Conservation (phyloP, 164 flowering plant species). For the Vitis rotundifolia region DNA sequence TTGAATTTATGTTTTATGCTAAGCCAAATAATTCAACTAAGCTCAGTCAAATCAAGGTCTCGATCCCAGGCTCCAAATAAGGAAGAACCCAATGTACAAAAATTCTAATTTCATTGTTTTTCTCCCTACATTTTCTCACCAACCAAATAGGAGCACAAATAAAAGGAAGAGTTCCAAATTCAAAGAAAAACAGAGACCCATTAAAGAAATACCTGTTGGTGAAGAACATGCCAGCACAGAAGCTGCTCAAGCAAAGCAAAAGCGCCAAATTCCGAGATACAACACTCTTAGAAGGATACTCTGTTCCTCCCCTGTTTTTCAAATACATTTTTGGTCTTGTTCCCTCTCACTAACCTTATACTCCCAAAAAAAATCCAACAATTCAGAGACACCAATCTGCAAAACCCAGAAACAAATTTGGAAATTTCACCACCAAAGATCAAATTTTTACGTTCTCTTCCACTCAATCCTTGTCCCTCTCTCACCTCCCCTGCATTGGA, state of each 20-base stretch:
- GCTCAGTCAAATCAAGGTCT: no score
- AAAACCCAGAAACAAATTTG: conserved; percentile 4
- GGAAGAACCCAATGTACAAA: no score
- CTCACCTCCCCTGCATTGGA: not conserved
- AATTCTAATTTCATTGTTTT: no score
- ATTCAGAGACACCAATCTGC: not conserved
- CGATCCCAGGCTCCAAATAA: no score
- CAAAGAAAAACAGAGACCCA: not conserved
- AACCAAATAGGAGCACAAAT: not conserved
- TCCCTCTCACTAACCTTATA: not conserved
- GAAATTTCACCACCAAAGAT: not conserved
- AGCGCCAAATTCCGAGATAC: conserved; percentile 49
- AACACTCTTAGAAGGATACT: conserved; percentile 30
- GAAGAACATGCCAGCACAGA: conserved; percentile 75
- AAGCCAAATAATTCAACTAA: no score
- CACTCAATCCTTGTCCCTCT: not conserved
- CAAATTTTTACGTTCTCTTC: not conserved
- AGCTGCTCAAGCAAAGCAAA: conserved; percentile 64
- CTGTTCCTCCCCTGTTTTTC: conserved; percentile 49
- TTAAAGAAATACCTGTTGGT: conserved; percentile 50
- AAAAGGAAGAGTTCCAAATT: not conserved
- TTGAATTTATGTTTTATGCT: no score
- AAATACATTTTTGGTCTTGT: conserved; percentile 33
- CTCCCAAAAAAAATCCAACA: not conserved
- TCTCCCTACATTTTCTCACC: no score